Base-by-base conservation (phyloP, 1,139 yeast species). In the Neolecta irregularis region DNA sequence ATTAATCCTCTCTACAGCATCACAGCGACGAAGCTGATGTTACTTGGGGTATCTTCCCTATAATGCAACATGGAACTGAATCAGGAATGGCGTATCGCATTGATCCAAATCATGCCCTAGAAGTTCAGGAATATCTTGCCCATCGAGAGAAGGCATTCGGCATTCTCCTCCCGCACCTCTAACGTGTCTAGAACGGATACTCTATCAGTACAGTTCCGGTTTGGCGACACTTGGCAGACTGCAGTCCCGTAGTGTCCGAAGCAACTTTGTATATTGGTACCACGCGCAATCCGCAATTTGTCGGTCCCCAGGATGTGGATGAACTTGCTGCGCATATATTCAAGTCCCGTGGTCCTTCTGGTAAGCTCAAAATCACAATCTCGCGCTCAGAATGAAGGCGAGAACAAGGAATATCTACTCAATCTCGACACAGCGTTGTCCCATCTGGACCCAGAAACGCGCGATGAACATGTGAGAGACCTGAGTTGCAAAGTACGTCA, bases 171-270 rank as follows among this genome's bases (percentile, higher is more conserved):
- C n/a, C n/a, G n/a, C n/a, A n/a, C n/a, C n/a, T n/a, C n/a, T n/a
- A n/a, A n/a, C n/a, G n/a, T n/a, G n/a, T n/a, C n/a, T n/a, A 83
- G 52, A 83, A 81, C 49, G 96, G 96, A 0, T 85, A 85, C 54
- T 63, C 81, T 0, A 60, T 71, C 2, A 80, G 77, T 46, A 56
- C 61, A n/a, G 74, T 83, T 1, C 71, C 72, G 2, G 81, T 81
- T 50, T 65, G 66, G 60, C 3, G 21, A 33, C 9, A 7, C 39
- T 3, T 8, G 33, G 19, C 30, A n/a, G 9, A 38, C 24, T 7
- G n/a, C 2, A 66, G 65, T 1, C 60, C 62, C 30, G 58, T 54
- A 19, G 51, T 56, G 20, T 62, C 77, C 24, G 61, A 60, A n/a
- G 74, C 92, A 30, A 58, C 62, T 29, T 81, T 81, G 0, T 85